Base-by-base conservation (phyloP, 116 monocot genomes). In the Thalassia testudinum region DNA sequence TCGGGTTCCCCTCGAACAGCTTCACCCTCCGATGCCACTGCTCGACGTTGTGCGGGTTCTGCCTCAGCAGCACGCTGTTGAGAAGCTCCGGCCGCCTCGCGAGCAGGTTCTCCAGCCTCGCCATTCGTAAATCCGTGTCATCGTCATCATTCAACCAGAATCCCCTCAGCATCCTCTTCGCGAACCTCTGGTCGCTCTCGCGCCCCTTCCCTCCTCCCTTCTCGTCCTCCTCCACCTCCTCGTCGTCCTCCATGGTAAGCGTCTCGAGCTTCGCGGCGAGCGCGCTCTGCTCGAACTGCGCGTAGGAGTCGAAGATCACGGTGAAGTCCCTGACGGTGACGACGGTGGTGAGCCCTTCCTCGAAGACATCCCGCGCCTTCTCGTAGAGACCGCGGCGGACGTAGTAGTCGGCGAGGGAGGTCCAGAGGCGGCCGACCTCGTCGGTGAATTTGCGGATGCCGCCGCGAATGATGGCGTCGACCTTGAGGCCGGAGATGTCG, bases 141-240 rank as follows among this genome's bases (percentile, higher is more conserved):
- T 95, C 87, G 15, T 87, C 84, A 24, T 87, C 88, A 58, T 95
- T 87, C 69, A 95, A 74, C 93, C 93, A 95, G 56, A 78, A 95
- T 11, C 73, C 81, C 47, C 62, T 52, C 16, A 95, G 74, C 27
- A 81, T 74, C 62, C 71, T 81, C 59, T 79, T 78, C 0, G 73
- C 67, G 52, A 87, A 66, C 60, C 75, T 87, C 16, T 72, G 71
- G 7, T 79, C 69, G 27, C 74, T 71, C 26, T 81, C 72, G 24
- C 67, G 60, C 7, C 70, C 76, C 1, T 27, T 30, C 14, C 12
- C 42, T 19, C 2, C 43, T 5, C n/a, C 28, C 24, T 53, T 13
- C n/a, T 54, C 61, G 25, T 68, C 43, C 4, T 53, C 59, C 1
- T 47, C 40, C 23, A 52, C 67, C 17, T 59, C 74, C 11, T 69